phyloP scores from a whole-genome alignment of 73 alveolate species.

The Paramecium biaurelia region DNA sequence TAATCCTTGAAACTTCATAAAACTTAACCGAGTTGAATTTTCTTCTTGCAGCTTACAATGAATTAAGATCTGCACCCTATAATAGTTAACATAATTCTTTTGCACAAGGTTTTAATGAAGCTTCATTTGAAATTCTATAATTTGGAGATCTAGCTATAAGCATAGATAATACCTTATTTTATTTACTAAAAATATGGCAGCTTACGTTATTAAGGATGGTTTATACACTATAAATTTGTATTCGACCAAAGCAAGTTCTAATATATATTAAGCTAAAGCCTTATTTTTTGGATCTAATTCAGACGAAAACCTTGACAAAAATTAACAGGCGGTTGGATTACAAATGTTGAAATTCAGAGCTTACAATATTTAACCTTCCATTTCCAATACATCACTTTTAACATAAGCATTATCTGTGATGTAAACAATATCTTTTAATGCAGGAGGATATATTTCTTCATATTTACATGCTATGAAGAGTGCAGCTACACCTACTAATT shows the following conservation, averaged over 20 bases:
- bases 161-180: background rate
- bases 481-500: slow-evolving; percentile 83
- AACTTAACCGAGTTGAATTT: background rate
- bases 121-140: slow-evolving; percentile 58
- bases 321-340: background rate
- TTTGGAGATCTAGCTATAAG: background rate
- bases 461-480: slow-evolving; percentile 85
- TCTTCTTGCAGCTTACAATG: slow-evolving; percentile 43
- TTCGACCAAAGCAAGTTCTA: slow-evolving; percentile 24
- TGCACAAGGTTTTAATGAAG: slow-evolving; percentile 26
- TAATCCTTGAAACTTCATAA: slow-evolving; percentile 52
- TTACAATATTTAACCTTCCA: background rate
- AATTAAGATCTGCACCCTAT: background rate
- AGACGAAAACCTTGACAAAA: background rate
- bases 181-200: background rate
- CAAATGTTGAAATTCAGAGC: background rate
- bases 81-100: slow-evolving; percentile 38
- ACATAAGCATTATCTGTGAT: slow-evolving; percentile 80
- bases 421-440: slow-evolving; percentile 79
- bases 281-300: background rate
- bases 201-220: background rate
- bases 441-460: slow-evolving; percentile 90
- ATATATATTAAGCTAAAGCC: background rate
- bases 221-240: background rate
- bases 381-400: slow-evolving; percentile 71